Conservation (phyloP, 2,329 filamentous ascomycete species). For the Fusarium heterosporum region DNA sequence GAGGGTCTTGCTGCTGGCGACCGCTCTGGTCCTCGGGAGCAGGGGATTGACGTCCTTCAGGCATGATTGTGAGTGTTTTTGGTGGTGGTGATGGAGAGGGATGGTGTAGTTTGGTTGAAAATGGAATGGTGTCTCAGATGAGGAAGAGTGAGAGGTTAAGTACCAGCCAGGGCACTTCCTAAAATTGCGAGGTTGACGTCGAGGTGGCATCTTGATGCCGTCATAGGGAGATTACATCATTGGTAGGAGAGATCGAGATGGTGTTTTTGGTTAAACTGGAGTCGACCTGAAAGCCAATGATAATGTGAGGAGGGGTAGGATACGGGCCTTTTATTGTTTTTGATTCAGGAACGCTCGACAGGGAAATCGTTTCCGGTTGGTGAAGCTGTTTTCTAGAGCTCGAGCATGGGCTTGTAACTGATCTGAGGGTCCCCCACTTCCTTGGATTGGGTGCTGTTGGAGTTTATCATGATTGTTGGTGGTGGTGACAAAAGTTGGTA, state of each 20-base stretch:
- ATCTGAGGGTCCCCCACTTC: slow-evolving; percentile 10
- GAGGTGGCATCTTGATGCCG: slow-evolving; percentile 40
- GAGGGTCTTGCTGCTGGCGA: slow-evolving; percentile 69
- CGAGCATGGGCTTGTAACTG: not conserved
- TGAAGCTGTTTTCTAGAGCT: slow-evolving; percentile 18
- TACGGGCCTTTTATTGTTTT: slow-evolving; percentile 7
- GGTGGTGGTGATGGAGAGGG: slow-evolving; percentile 4
- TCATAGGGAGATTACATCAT: slow-evolving; percentile 48
- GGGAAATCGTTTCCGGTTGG: slow-evolving; percentile 1
- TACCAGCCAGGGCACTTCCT: slow-evolving; percentile 14
- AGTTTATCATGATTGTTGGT: slow-evolving; percentile 11
- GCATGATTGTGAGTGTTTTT: slow-evolving; percentile 65
- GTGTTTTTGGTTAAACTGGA: slow-evolving; percentile 4
- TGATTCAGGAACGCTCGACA: slow-evolving; percentile 10
- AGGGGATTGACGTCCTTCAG: slow-evolving; percentile 82
- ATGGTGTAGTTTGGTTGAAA: slow-evolving; percentile 1
- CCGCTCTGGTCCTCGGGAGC: slow-evolving; percentile 75
- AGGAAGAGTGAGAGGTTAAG: slow-evolving; percentile 14
- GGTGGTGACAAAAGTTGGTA: slow-evolving; percentile 5
- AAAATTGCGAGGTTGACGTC: slow-evolving; percentile 44
- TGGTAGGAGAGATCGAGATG: slow-evolving; percentile 34
- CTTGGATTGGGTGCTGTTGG: not conserved
- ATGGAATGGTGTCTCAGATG: slow-evolving; percentile 1
- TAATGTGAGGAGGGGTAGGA: not conserved
- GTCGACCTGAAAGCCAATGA: not conserved